These are phyloP conservation scores for Fistulinella prunicolor DNA, from an alignment of 768 basidiomycete genomes.

Conservation along the genomic window DNA sequence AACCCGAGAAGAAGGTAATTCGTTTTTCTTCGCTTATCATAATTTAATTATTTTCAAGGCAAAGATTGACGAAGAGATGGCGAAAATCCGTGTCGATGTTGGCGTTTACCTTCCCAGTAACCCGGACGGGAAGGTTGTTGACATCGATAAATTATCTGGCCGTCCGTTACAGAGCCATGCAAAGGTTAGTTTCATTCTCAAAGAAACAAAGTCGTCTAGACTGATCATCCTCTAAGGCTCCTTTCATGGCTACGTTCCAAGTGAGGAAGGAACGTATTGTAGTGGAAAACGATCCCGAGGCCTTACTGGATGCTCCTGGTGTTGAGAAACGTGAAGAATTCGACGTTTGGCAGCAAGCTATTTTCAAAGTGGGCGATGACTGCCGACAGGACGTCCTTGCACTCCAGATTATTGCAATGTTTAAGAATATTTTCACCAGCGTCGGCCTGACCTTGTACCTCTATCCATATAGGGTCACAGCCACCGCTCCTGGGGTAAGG, in stretches of 20 bases:
- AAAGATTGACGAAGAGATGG: constrained; percentile 99
- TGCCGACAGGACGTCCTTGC: constrained; percentile 99
- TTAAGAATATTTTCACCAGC: constrained; percentile 93
- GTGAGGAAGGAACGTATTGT: constrained; percentile 82
- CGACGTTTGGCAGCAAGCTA: constrained; percentile 96
- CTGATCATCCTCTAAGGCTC: constrained; percentile 60
- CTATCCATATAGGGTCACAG: constrained; percentile 95
- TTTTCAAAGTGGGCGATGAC: constrained; percentile 99
- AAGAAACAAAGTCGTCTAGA: background rate
- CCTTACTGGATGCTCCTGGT: constrained; percentile 61
- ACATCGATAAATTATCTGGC: constrained; percentile 95
- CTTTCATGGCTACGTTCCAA: constrained; percentile 99
- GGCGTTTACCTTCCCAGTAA: constrained; percentile 98
- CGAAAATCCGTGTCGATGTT: constrained; percentile 87
- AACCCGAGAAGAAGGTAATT: constrained; percentile 90
- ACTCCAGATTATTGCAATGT: constrained; percentile 97
- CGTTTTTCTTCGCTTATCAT: background rate
- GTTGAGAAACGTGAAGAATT: constrained; percentile 60
- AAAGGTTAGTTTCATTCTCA: constrained; percentile 54
- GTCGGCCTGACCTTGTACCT: constrained; percentile 89
- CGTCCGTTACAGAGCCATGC: constrained; percentile 96
- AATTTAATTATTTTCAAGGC: constrained; percentile 48
- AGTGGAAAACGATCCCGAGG: constrained; percentile 68
- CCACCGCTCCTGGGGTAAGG: constrained; percentile 91
- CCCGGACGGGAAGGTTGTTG: constrained; percentile 95